phyloP scores from a whole-genome alignment of 2,329 filamentous ascomycete species.

The Apiospora koreana region DNA sequence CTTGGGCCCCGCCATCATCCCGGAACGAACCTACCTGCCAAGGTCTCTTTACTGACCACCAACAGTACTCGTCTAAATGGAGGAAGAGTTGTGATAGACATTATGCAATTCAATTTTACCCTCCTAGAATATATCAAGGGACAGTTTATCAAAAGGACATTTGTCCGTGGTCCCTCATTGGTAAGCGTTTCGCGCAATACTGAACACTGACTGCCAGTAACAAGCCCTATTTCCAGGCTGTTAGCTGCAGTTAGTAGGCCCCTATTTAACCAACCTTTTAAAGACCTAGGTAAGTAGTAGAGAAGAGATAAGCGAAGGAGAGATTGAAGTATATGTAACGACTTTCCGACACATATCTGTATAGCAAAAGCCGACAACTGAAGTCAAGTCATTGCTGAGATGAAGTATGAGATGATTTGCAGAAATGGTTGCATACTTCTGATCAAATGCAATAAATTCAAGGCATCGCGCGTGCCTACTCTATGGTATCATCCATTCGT shows the following conservation, averaged over 20 bases:
- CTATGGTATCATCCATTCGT: slow-evolving; percentile 6
- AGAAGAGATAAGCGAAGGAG: not conserved
- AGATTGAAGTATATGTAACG: not conserved
- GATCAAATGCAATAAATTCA: not conserved
- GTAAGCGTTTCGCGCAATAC: too few species aligned
- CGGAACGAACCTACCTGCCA: not conserved
- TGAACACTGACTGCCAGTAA: too few species aligned
- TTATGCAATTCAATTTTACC: not conserved
- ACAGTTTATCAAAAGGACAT: too few species aligned
- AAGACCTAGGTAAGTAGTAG: too few species aligned
- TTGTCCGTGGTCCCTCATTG: too few species aligned
- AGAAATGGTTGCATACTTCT: not conserved
- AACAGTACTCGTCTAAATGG: too few species aligned
- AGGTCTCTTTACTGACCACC: not conserved
- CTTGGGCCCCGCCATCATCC: not conserved
- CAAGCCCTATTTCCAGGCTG: too few species aligned
- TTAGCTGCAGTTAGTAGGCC: too few species aligned
- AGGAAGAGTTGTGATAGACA: not conserved
- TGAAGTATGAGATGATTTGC: too few species aligned
- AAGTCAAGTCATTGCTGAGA: not conserved
- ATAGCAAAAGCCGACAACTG: not conserved
- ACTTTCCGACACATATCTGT: not conserved
- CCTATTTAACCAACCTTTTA: too few species aligned
- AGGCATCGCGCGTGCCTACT: not conserved
- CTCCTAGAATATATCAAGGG: too few species aligned